Base-by-base conservation (phyloP, 805 yeast genomes). In the Wickerhamomyces alni region DNA sequence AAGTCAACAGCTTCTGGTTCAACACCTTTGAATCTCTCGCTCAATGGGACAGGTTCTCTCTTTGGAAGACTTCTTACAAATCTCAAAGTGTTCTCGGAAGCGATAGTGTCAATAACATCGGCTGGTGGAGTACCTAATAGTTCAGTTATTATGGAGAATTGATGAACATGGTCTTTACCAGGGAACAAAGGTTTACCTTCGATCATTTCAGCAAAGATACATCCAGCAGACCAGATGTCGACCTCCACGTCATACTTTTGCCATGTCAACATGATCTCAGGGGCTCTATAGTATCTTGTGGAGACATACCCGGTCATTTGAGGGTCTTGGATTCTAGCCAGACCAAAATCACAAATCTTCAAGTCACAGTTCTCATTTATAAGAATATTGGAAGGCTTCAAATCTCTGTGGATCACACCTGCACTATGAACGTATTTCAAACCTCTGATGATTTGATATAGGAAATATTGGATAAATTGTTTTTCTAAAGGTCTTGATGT, bases 231-330 rank as follows among this genome's bases (percentile, higher is more conserved):
- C 99, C 99, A 91, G 53, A 91, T 86, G 63, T 91, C 99, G 29
- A 91, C 98, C 64, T 89, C 97, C 8, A 87, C 82, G 57, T 89
- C 96, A 65, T 91, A 91, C 59, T 91, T 87, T 62, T 91, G 99
- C 98, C 98, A 91, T 21, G 97, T 88, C 48, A 91, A 74, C 99
- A 91, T 91, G 63, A 91, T 91, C 61, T 91, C 99, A 2, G 99
- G 99, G 0, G 98, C 99, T 46, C 99, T 76, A 65, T 91, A 91
- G 68, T 88, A 91, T 56, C 99, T 66, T 4, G 99, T 91, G 5
- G 95, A 83, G 15, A 91, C 99, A 61, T 91, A 91, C 9, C 98
- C 99, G 1, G 98, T 91, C 99, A 91, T 91, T 62, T 91, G 98
- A 12, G 97, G 96, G 65, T 91, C 99, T 68, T 91, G 97, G 57